These are phyloP conservation scores for Anethum foeniculum DNA, from an alignment of 140 eudicot species.

Conservation along the genomic window DNA sequence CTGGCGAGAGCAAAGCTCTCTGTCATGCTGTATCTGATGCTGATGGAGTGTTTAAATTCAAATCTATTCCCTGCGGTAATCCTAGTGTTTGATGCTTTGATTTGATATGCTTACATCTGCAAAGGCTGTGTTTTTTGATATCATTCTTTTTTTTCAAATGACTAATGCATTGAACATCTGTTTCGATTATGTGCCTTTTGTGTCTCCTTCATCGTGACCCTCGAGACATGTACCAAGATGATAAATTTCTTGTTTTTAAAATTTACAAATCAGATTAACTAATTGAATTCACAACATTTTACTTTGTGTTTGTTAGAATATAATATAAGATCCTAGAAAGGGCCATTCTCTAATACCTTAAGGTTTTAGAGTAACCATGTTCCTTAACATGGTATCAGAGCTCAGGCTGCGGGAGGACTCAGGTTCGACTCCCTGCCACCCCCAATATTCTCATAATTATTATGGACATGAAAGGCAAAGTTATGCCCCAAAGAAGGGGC, in stretches of 20 bases:
- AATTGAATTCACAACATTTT: not conserved
- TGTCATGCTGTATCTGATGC: conserved; percentile 91
- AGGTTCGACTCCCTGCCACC: too few species aligned
- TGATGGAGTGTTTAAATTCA: conserved; percentile 68
- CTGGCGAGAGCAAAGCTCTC: conserved; percentile 71
- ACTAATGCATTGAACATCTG: not conserved
- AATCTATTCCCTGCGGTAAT: conserved; percentile 92
- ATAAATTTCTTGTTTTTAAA: not conserved
- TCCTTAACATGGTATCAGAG: too few species aligned
- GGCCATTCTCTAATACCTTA: too few species aligned
- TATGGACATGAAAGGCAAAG: too few species aligned
- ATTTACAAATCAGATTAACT: not conserved
- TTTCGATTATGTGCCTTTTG: not conserved
- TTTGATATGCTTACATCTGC: not conserved
- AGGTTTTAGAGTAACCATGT: too few species aligned
- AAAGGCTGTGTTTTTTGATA: not conserved
- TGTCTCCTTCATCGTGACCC: conserved; percentile 3
- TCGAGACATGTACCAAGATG: conserved; percentile 2
- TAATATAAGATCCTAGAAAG: too few species aligned
- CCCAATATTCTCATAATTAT: too few species aligned
- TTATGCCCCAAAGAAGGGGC: too few species aligned
- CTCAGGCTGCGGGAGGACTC: too few species aligned
- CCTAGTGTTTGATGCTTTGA: not conserved
- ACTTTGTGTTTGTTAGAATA: too few species aligned
- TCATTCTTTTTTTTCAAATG: not conserved